Percentiles rank a stretch among this genome's conserved stretches.
Evolutionary conservation across 2,329 filamentous ascomycete genomes (phyloP).

Genomic region (Ceratocystiopsis sp.): DNA sequence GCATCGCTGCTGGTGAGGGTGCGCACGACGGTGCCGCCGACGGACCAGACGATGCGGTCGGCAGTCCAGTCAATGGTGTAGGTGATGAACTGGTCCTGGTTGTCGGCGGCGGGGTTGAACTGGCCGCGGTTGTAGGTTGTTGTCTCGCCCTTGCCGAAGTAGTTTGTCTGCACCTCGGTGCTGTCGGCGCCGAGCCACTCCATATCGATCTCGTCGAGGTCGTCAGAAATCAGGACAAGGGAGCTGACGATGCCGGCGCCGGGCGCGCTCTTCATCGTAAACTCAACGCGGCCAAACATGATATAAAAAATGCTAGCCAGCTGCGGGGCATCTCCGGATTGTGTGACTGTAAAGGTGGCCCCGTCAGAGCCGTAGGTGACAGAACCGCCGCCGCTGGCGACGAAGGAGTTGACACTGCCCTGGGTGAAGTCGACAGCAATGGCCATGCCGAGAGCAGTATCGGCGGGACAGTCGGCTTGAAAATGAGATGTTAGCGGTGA

Average conservation of each 20-base stretch:
- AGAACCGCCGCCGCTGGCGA: constrained; percentile 42
- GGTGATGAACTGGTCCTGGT: constrained; percentile 62
- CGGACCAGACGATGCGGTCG: constrained; percentile 71
- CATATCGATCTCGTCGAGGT: constrained; percentile 90
- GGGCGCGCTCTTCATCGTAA: constrained; percentile 69
- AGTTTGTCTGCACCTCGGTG: constrained; percentile 81
- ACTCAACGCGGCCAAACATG: constrained; percentile 90
- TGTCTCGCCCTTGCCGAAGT: constrained; percentile 85
- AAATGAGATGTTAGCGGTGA: background rate
- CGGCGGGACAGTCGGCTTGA: constrained; percentile 46
- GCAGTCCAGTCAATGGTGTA: constrained; percentile 89
- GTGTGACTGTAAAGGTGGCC: constrained; percentile 61
- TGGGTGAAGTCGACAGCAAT: constrained; percentile 70
- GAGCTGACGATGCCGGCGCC: constrained; percentile 89
- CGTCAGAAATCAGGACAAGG: constrained; percentile 77
- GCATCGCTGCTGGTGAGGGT: constrained; percentile 55
- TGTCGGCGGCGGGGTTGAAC: constrained; percentile 53
- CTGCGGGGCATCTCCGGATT: constrained; percentile 69
- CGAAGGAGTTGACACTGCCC: constrained; percentile 65
- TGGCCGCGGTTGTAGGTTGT: constrained; percentile 75
- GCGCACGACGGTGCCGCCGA: constrained; percentile 61
- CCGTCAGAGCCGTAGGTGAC: constrained; percentile 63
- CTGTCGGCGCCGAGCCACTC: constrained; percentile 79
- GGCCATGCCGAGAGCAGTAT: constrained; percentile 70
- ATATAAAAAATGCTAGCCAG: constrained; percentile 90